phyloP scores from a whole-genome alignment of 2,329 filamentous ascomycete species.

The Cercospora beticola region DNA sequence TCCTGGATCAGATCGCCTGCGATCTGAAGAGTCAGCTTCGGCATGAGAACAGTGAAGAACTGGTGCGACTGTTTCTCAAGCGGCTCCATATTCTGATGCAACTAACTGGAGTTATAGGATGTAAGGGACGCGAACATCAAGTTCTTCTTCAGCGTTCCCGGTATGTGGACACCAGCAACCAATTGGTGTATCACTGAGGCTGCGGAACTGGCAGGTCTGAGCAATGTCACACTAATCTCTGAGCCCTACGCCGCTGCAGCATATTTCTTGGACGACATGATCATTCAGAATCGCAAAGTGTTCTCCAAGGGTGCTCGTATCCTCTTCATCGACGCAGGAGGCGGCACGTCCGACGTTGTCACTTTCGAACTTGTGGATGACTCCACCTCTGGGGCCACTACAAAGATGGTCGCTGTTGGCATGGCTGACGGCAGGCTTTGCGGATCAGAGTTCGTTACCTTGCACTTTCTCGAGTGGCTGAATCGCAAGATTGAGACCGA shows the following conservation, averaged over 20 bases:
- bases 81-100: neutral
- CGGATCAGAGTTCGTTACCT: neutral
- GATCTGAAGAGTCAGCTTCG: neutral
- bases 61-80: neutral
- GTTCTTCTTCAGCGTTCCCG: neutral
- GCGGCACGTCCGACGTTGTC: neutral
- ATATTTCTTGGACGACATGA: neutral
- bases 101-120: neutral
- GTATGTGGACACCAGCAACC: constrained; percentile 17
- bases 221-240: constrained; percentile 11
- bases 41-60: neutral
- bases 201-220: constrained; percentile 13
- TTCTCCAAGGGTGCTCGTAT: neutral
- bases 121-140: neutral
- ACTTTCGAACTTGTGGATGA: neutral
- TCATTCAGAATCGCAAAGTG: neutral
- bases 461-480: neutral
- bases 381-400: neutral
- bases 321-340: neutral
- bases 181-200: constrained; percentile 16
- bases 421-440: neutral
- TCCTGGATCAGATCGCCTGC: neutral
- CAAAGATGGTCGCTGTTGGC: neutral
- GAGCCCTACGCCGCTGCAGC: constrained; percentile 18
- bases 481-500: neutral